These are phyloP conservation scores for Malassezia globosa DNA, from an alignment of 1,284 basidiomycete genomes.

Conservation along the genomic window DNA sequence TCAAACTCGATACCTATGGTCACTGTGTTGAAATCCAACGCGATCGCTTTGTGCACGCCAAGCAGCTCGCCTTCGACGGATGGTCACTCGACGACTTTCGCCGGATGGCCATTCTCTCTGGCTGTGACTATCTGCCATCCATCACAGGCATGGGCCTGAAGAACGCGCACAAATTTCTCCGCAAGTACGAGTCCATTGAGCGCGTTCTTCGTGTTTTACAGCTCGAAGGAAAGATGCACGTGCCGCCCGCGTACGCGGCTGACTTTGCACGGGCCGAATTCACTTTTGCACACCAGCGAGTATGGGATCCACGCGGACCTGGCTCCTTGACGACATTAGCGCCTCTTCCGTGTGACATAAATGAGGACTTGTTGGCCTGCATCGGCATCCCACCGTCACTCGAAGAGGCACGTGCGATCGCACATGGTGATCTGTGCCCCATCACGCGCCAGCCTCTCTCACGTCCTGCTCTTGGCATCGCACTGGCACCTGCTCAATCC, in stretches of 20 bases:
- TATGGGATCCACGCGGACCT: constrained; percentile 61
- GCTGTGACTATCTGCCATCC: constrained; percentile 71
- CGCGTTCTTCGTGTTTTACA: constrained; percentile 69
- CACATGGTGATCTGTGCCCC: constrained; percentile 67
- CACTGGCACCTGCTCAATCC: no score
- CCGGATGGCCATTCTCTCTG: constrained; percentile 88
- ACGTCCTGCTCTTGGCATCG: no score
- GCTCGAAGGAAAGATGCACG: constrained; percentile 70
- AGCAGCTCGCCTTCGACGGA: constrained; percentile 65
- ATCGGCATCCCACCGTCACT: constrained; percentile 32
- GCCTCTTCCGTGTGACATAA: constrained; percentile 29
- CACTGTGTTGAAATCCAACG: constrained; percentile 71
- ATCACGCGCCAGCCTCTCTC: constrained; percentile 55
- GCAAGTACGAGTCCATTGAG: constrained; percentile 74
- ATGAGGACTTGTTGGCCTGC: constrained; percentile 27
- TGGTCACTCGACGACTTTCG: constrained; percentile 86
- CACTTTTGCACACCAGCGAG: constrained; percentile 85
- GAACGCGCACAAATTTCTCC: constrained; percentile 73
- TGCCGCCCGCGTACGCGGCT: constrained; percentile 59
- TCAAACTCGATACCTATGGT: constrained; percentile 49
- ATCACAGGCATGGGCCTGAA: constrained; percentile 54
- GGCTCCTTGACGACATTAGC: constrained; percentile 27
- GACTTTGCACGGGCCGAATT: constrained; percentile 66
- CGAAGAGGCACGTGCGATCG: constrained; percentile 54
- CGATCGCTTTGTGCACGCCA: constrained; percentile 62